A percentile compares a stretch with the other conserved stretches of the same genome.
Evolutionary conservation across 306 rosid genomes (phyloP).

Genomic region (Mimosa bimucronata): DNA sequence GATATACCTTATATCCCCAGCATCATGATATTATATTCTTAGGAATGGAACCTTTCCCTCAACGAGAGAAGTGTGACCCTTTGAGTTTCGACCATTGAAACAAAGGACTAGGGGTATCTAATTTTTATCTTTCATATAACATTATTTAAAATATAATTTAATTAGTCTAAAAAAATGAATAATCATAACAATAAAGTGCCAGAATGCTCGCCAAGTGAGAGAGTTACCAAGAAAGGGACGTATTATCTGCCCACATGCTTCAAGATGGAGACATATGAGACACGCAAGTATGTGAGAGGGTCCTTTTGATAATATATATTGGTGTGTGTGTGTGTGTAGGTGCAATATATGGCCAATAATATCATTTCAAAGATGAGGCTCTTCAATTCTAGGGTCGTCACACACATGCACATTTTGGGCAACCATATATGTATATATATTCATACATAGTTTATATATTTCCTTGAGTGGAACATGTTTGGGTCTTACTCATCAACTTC

Average conservation of each 20-base stretch:
- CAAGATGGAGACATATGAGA: background rate
- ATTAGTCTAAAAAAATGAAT: background rate
- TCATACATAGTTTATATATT: background rate
- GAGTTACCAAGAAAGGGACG: background rate
- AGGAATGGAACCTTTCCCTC: no score
- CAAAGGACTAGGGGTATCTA: no score
- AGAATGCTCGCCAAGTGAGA: background rate
- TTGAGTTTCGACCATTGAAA: no score
- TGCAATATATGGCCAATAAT: background rate
- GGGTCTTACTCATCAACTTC: background rate
- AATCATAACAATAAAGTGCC: background rate
- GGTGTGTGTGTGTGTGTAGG: background rate
- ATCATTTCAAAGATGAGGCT: background rate
- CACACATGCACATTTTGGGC: no score
- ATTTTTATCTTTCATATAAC: background rate
- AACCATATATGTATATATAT: no score
- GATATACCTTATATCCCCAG: no score
- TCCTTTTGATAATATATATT: background rate
- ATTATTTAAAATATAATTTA: background rate
- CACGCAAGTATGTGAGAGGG: background rate
- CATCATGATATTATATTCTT: no score
- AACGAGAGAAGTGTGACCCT: no score
- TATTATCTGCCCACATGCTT: background rate
- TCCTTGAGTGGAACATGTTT: background rate
- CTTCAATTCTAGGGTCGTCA: background rate